Evolutionary conservation across 1,284 basidiomycete genomes (phyloP).

Genomic region (Cyathus pygmaeus): DNA sequence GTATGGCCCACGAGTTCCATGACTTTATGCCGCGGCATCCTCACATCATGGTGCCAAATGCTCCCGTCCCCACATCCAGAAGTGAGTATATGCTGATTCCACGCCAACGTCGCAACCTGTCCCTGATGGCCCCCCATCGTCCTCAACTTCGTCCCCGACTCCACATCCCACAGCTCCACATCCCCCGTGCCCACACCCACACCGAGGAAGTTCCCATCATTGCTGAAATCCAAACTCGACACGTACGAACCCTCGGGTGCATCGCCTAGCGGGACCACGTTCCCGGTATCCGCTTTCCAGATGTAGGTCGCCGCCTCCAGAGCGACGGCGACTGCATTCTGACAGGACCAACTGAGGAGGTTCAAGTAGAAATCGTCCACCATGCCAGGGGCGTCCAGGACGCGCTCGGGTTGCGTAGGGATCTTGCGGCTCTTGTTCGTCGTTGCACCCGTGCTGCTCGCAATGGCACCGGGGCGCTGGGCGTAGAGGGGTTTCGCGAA

Average conservation of each 20-base stretch:
- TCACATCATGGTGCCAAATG: constrained; percentile 95
- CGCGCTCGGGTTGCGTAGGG: constrained; percentile 86
- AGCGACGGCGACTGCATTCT: constrained; percentile 90
- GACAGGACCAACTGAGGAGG: constrained; percentile 88
- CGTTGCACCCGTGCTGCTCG: constrained; percentile 67
- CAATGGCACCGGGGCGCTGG: constrained; percentile 67
- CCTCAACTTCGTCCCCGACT: constrained; percentile 81
- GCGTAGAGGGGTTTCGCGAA: constrained; percentile 78
- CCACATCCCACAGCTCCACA: constrained; percentile 97
- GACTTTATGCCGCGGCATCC: constrained; percentile 87
- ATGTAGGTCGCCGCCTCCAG: constrained; percentile 87
- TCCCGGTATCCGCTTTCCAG: constrained; percentile 93
- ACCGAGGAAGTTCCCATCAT: constrained; percentile 88
- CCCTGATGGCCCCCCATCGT: constrained; percentile 89
- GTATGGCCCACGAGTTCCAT: constrained; percentile 89
- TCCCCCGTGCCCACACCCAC: constrained; percentile 88
- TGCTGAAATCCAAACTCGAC: constrained; percentile 86
- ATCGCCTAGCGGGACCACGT: constrained; percentile 82
- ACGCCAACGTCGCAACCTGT: constrained; percentile 85
- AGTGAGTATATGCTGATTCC: constrained; percentile 88
- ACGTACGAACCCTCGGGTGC: constrained; percentile 81
- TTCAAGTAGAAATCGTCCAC: constrained; percentile 98
- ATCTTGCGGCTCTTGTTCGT: constrained; percentile 82
- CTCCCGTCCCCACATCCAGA: constrained; percentile 91
- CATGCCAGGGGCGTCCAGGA: constrained; percentile 95